These are phyloP conservation scores for Annulohypoxylon bovei DNA, from an alignment of 495 filamentous ascomycete genomes.

Conservation along the genomic window DNA sequence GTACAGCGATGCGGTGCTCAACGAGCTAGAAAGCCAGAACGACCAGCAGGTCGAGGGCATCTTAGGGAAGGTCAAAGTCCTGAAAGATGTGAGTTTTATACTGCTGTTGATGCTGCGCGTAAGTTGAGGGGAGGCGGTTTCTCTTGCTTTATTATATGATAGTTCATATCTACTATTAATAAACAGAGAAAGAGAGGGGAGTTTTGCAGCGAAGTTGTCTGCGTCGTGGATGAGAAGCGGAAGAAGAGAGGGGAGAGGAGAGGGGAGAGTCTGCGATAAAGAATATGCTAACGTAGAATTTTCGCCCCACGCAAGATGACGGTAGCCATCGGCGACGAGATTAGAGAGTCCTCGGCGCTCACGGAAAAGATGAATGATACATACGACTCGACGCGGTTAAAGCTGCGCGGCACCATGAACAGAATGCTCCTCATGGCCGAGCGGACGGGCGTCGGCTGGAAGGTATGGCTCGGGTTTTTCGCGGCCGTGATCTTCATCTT, in stretches of 20 bases:
- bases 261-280: not conserved
- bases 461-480: constrained; percentile 91
- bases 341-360: constrained; percentile 83
- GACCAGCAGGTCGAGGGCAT: constrained; percentile 91
- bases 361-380: constrained; percentile 89
- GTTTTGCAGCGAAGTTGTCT: not conserved
- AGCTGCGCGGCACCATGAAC: constrained; percentile 92
- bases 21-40: constrained; percentile 95
- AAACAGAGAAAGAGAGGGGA: constrained; percentile 9
- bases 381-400: constrained; percentile 84
- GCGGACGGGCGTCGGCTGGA: constrained; percentile 91
- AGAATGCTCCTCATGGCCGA: constrained; percentile 97
- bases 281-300: constrained; percentile 17
- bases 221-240: not conserved
- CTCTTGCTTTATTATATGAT: constrained; percentile 8
- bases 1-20: constrained; percentile 91
- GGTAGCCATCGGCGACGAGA: constrained; percentile 91
- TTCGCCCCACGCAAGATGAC: constrained; percentile 67
- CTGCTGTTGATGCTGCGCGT: constrained; percentile 32
- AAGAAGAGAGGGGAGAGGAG: not conserved
- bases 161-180: not conserved
- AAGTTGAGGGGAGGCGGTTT: constrained; percentile 15
- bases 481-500: constrained; percentile 81
- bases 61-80: constrained; percentile 85
- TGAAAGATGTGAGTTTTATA: constrained; percentile 81